Percentiles rank a stretch among this genome's conserved stretches.
phyloP scores from a whole-genome alignment of 139 green algal species.

The Pleodorina starrii region DNA sequence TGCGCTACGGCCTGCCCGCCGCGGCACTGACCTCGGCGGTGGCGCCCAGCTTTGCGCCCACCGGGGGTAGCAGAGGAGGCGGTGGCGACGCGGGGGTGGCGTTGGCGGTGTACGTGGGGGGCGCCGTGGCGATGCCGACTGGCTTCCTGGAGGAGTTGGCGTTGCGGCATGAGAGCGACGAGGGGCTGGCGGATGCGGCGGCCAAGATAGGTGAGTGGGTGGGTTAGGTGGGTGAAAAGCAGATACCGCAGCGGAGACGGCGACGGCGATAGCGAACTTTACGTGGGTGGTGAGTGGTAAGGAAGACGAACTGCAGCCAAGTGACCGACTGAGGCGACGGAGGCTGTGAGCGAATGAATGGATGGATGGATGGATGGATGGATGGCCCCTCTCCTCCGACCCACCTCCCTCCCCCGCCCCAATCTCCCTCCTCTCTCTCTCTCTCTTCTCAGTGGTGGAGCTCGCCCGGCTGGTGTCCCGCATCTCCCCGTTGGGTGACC shows the following conservation, averaged over 20 bases:
- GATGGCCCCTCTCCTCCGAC: neutral
- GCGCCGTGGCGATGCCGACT: slow-evolving; percentile 71
- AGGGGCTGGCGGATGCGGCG: slow-evolving; percentile 80
- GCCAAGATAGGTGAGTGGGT: slow-evolving; percentile 66
- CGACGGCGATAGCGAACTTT: no score
- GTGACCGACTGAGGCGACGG: no score
- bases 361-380: no score
- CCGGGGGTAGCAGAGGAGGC: no score
- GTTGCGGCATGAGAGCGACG: slow-evolving; percentile 62
- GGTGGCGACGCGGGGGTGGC: neutral
- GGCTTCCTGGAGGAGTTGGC: slow-evolving; percentile 90
- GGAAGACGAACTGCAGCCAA: no score
- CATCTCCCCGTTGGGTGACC: slow-evolving; percentile 82
- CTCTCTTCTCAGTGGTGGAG: slow-evolving; percentile 61
- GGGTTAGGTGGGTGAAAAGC: no score
- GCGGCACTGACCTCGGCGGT: neutral
- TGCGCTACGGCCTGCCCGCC: slow-evolving; percentile 7
- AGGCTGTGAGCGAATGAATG: no score
- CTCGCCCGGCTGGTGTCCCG: slow-evolving; percentile 62
- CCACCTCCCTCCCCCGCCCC: neutral
- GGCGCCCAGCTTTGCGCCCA: neutral
- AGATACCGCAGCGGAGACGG: no score
- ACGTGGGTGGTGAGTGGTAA: no score
- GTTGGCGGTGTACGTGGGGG: neutral
- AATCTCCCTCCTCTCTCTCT: neutral